Evolutionary conservation across 371 early-diverging fungal genomes (phyloP).

Genomic region (Mortierella sp.): DNA sequence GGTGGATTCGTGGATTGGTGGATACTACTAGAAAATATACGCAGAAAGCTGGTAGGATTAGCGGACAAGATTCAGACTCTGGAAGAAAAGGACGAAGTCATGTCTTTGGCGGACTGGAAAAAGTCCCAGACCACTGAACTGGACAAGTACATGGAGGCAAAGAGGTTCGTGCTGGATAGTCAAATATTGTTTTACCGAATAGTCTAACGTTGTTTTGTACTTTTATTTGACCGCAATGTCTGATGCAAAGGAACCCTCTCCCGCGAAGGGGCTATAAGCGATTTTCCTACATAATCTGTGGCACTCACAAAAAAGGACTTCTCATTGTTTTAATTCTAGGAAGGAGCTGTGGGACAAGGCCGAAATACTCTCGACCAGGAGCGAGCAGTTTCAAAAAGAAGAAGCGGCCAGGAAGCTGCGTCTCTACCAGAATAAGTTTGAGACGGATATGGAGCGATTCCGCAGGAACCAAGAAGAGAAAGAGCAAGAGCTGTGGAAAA

Average conservation of each 20-base stretch:
- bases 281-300: background rate
- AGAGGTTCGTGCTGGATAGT: too few relatives aligned
- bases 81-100: conserved; percentile 27
- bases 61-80: conserved; percentile 32
- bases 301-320: background rate
- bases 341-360: conserved; percentile 53
- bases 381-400: conserved; percentile 42
- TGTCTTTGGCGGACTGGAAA: conserved; percentile 42
- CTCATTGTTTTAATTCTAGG: conserved; percentile 1
- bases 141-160: conserved; percentile 45
- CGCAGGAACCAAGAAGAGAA: conserved; percentile 29
- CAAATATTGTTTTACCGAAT: too few relatives aligned
- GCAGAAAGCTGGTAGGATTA: conserved; percentile 31
- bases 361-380: conserved; percentile 31
- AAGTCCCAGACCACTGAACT: conserved; percentile 27
- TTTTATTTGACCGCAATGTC: too few relatives aligned
- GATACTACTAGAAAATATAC: conserved; percentile 52
- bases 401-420: conserved; percentile 31
- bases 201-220: too few relatives aligned
- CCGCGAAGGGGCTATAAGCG: background rate
- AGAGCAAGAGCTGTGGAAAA: conserved; percentile 24
- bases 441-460: conserved; percentile 43
- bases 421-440: conserved; percentile 36
- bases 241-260: too few relatives aligned
- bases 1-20: too few relatives aligned